Percentiles rank a stretch among this genome's conserved stretches.
These are phyloP conservation scores for Jimgerdemannia lactiflua DNA, from an alignment of 192 early-diverging fungal species.

Conservation along the genomic window DNA sequence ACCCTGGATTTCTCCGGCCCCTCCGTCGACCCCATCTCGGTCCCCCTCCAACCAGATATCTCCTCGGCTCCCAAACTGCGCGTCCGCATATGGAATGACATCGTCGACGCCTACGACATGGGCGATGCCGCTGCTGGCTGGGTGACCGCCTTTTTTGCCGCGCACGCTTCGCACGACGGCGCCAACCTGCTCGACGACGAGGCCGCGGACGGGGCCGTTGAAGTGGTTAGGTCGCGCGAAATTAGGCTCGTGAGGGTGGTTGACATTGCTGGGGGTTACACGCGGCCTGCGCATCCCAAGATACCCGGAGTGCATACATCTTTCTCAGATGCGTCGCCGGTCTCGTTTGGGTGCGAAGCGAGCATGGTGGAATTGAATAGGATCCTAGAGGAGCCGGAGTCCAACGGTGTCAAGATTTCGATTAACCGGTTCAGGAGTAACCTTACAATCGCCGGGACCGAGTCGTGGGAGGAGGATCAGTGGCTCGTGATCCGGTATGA, in stretches of 20 bases:
- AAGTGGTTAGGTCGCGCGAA: neutral
- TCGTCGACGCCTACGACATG: constrained; percentile 52
- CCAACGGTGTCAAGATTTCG: constrained; percentile 18
- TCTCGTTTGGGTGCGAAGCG: constrained; percentile 21
- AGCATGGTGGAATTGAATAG: constrained; percentile 20
- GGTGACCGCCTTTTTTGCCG: constrained; percentile 37
- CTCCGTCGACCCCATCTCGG: neutral
- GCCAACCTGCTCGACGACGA: neutral
- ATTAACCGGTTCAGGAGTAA: constrained; percentile 30
- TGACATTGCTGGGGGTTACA: constrained; percentile 13
- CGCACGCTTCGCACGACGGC: constrained; percentile 11
- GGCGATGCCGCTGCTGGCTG: constrained; percentile 61
- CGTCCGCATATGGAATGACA: constrained; percentile 37
- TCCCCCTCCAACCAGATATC: constrained; percentile 23
- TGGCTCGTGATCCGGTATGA: constrained; percentile 32
- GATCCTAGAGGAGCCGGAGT: neutral
- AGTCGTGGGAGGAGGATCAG: constrained; percentile 30
- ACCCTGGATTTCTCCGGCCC: constrained; percentile 14
- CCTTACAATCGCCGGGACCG: constrained; percentile 21
- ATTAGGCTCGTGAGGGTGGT: constrained; percentile 21
- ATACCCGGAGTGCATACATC: constrained; percentile 22
- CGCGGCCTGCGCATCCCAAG: constrained; percentile 23
- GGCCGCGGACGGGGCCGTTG: neutral
- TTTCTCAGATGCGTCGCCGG: constrained; percentile 28
- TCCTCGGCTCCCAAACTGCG: constrained; percentile 7